Percentiles rank a stretch among this genome's conserved stretches.
phyloP scores from a whole-genome alignment of 192 early-diverging fungal species.

The Coemansia sp. region DNA sequence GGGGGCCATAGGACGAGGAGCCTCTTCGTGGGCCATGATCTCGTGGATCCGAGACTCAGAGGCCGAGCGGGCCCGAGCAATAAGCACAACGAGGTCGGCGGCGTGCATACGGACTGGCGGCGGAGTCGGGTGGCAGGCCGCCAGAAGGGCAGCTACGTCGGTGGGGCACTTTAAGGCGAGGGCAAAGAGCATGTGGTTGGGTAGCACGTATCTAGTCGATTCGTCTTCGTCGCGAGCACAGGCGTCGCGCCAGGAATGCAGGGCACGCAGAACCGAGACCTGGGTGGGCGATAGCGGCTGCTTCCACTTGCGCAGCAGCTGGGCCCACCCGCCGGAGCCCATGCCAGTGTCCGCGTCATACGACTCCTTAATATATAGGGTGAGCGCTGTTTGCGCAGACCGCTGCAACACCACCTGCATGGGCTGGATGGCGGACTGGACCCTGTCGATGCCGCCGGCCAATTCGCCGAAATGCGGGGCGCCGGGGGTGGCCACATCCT shows the following conservation, averaged over 20 bases:
- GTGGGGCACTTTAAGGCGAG: conserved; percentile 72
- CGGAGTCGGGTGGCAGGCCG: conserved; percentile 75
- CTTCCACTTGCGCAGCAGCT: conserved; percentile 63
- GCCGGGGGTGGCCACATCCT: conserved; percentile 50
- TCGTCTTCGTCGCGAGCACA: conserved; percentile 93
- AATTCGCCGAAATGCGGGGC: conserved; percentile 22
- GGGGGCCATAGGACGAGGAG: background rate
- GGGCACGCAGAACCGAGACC: conserved; percentile 76
- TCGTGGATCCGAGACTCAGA: conserved; percentile 16
- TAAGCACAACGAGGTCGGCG: conserved; percentile 65
- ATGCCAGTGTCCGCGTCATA: conserved; percentile 81
- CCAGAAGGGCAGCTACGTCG: conserved; percentile 64
- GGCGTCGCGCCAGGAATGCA: conserved; percentile 93
- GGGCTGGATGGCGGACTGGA: conserved; percentile 21
- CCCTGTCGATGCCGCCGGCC: conserved; percentile 49
- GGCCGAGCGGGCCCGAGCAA: conserved; percentile 14
- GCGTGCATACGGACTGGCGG: conserved; percentile 84
- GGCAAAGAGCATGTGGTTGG: conserved; percentile 83
- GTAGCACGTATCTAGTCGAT: conserved; percentile 79
- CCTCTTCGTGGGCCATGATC: background rate
- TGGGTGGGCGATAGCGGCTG: conserved; percentile 59
- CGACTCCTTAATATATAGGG: conserved; percentile 72
- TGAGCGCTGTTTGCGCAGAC: conserved; percentile 68
- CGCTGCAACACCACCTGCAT: conserved; percentile 53
- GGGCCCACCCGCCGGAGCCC: conserved; percentile 78